Percentiles rank a stretch among this genome's conserved stretches.
phyloP scores from a whole-genome alignment of 2,329 filamentous ascomycete genomes.

The Fusarium foetens region DNA sequence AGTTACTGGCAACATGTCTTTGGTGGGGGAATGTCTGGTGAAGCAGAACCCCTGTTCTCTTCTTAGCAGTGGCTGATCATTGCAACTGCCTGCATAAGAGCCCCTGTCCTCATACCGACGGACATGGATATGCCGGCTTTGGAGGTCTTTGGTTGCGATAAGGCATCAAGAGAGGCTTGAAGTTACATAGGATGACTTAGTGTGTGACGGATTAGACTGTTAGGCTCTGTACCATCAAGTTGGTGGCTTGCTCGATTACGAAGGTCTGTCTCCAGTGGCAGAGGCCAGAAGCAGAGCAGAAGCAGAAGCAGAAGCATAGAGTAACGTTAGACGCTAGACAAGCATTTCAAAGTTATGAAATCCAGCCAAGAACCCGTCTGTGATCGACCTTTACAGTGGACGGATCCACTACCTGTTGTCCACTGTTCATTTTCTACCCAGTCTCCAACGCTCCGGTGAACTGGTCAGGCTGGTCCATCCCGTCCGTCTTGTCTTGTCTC shows the following conservation, averaged over 20 bases:
- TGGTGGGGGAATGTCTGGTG: slow-evolving; percentile 7
- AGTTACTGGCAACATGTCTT: neutral
- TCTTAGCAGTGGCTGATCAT: neutral
- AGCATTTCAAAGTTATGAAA: slow-evolving; percentile 16
- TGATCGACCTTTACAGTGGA: slow-evolving; percentile 16
- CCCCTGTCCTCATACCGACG: neutral
- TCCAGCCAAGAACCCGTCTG: slow-evolving; percentile 5
- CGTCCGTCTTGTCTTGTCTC: slow-evolving; percentile 18
- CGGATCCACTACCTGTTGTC: neutral
- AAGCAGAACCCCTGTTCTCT: slow-evolving; percentile 13
- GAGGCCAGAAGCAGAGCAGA: neutral
- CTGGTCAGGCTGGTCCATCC: slow-evolving; percentile 24
- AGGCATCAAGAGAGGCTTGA: neutral
- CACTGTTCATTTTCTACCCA: neutral
- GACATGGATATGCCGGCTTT: slow-evolving; percentile 5
- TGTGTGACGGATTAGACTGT: no score
- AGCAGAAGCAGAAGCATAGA: neutral
- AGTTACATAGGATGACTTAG: neutral
- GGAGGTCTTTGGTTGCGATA: neutral
- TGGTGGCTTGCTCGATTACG: neutral
- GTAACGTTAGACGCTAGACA: neutral
- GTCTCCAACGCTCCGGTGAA: slow-evolving; percentile 10
- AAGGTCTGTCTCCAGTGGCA: neutral
- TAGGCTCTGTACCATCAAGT: neutral
- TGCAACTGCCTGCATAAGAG: neutral